Conservation (phyloP, 352 stramenopile species). For the Globisporangium acanthophoron region DNA sequence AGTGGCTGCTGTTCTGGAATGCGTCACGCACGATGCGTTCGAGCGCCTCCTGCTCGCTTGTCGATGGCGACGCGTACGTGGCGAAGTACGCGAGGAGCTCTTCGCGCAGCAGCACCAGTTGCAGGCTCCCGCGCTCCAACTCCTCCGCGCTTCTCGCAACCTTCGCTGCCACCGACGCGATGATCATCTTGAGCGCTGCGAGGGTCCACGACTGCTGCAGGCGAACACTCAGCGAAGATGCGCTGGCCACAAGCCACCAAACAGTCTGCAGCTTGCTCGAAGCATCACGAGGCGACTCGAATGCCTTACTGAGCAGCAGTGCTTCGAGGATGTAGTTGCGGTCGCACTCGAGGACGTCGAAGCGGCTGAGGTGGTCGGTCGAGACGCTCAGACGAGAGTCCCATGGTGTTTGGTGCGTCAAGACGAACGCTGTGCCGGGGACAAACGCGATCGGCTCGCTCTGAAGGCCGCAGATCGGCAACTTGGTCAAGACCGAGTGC, state of each 20-base stretch:
- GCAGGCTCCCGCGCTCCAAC: slow-evolving; percentile 10
- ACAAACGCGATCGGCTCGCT: slow-evolving; percentile 24
- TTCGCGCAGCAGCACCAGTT: slow-evolving; percentile 9
- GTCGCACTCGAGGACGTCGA: slow-evolving; percentile 25
- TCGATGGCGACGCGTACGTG: background rate
- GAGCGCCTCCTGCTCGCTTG: background rate
- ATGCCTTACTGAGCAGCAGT: slow-evolving; percentile 23
- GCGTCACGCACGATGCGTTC: background rate
- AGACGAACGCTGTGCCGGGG: slow-evolving; percentile 30
- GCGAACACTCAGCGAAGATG: background rate
- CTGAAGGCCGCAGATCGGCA: slow-evolving; percentile 23
- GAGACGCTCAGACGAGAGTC: slow-evolving; percentile 3
- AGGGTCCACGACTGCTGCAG: slow-evolving; percentile 2
- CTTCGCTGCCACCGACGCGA: slow-evolving; percentile 3
- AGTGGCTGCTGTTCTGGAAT: slow-evolving; percentile 9
- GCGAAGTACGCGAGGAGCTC: slow-evolving; percentile 8
- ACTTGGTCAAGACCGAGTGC: slow-evolving; percentile 29
- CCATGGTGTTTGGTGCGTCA: slow-evolving; percentile 5
- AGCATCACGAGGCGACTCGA: slow-evolving; percentile 9
- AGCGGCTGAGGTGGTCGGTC: slow-evolving; percentile 22
- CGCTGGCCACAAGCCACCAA: slow-evolving; percentile 12
- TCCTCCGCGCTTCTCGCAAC: slow-evolving; percentile 8
- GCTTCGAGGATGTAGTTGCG: slow-evolving; percentile 25
- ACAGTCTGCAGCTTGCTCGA: slow-evolving; percentile 19
- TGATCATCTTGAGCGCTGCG: slow-evolving; percentile 5